Evolutionary conservation across 495 filamentous ascomycete genomes (phyloP).

Genomic region (Apiosordaria backusii): DNA sequence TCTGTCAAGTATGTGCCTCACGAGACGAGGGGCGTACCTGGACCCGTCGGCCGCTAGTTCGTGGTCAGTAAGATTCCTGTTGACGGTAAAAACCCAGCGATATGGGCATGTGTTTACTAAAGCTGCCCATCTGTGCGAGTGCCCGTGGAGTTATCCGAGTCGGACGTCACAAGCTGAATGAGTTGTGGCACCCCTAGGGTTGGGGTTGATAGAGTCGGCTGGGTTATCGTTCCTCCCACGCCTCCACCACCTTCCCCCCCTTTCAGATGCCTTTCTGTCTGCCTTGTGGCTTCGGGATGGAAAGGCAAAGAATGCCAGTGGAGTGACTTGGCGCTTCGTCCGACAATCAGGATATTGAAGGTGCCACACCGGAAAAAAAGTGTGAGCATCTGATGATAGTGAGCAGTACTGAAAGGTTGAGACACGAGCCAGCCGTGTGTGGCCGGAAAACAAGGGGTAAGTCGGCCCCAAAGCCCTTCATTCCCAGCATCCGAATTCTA

Average conservation of each 20-base stretch:
- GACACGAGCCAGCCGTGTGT: not conserved
- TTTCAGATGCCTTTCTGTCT: not conserved
- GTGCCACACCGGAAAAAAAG: not conserved
- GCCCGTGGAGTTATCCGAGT: not conserved
- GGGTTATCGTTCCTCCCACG: not conserved
- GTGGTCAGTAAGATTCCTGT: not conserved
- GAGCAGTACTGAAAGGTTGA: not conserved
- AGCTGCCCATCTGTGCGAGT: not conserved
- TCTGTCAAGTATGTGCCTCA: not conserved
- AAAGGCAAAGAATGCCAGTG: not conserved
- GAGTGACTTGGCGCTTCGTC: not conserved
- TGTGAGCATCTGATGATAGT: not conserved
- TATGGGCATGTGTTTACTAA: not conserved
- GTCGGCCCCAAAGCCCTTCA: not conserved
- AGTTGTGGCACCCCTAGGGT: not conserved
- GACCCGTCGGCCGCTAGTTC: not conserved
- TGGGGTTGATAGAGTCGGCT: not conserved
- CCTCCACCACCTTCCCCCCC: not conserved
- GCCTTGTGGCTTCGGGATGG: slow-evolving; percentile 1
- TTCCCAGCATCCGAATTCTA: not conserved
- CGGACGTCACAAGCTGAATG: not conserved
- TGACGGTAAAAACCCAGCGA: not conserved
- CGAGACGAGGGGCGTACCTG: not conserved
- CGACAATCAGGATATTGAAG: not conserved
- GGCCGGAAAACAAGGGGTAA: not conserved